These are phyloP conservation scores for Intubia oerlemansii DNA, from an alignment of 2,329 filamentous ascomycete species.

Conservation along the genomic window DNA sequence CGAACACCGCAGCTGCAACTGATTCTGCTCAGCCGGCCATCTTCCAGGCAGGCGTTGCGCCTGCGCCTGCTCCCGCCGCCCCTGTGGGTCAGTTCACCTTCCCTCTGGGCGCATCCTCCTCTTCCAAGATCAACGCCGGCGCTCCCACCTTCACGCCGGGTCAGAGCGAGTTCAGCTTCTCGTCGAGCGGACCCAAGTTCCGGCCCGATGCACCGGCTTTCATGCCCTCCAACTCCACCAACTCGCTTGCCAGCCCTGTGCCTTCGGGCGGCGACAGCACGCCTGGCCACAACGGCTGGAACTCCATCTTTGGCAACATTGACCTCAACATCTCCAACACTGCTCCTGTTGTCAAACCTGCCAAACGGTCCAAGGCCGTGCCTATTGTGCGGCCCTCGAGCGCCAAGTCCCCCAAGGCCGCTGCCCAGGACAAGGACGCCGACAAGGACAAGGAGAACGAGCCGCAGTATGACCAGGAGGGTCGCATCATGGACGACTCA, in stretches of 20 bases:
- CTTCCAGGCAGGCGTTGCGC: conserved; percentile 19
- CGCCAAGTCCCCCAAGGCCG: conserved; percentile 11
- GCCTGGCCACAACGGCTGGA: conserved; percentile 8
- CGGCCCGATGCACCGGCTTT: conserved; percentile 60
- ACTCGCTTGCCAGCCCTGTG: conserved; percentile 23
- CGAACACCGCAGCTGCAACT: no score
- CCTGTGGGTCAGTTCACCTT: conserved; percentile 20
- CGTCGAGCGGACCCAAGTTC: conserved; percentile 43
- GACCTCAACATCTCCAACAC: conserved; percentile 37
- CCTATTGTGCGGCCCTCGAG: conserved; percentile 53
- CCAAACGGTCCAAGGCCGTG: conserved; percentile 61
- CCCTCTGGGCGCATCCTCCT: conserved; percentile 17
- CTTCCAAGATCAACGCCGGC: conserved; percentile 44
- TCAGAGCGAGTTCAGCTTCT: conserved; percentile 45
- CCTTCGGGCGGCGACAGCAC: conserved; percentile 23
- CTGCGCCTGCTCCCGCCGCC: conserved; percentile 14
- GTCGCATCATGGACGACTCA: conserved; percentile 41
- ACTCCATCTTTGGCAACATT: conserved; percentile 50
- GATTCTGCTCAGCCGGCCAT: no score
- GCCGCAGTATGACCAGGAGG: conserved; percentile 31
- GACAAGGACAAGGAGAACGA: conserved; percentile 10
- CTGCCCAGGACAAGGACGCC: not conserved
- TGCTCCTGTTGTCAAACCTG: conserved; percentile 41
- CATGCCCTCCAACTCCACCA: conserved; percentile 34
- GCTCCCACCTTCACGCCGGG: conserved; percentile 53